Conservation (phyloP, 257 asterid genomes). For the Paraleonurus japonicus region DNA sequence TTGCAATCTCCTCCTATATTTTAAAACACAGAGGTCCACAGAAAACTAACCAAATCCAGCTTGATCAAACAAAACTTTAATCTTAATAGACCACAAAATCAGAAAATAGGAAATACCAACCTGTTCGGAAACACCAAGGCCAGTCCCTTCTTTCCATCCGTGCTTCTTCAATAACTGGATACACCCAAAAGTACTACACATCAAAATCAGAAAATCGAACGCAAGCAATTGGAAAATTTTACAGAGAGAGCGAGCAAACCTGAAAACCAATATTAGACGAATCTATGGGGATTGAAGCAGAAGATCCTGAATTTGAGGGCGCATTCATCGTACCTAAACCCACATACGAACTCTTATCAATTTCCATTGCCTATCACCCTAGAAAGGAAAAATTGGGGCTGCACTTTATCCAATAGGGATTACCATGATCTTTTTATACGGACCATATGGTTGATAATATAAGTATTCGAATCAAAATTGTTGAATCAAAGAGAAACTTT, state of each 20-base stretch:
- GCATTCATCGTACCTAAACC: slow-evolving; percentile 33
- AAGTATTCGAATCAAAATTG: background rate
- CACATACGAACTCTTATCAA: slow-evolving; percentile 33
- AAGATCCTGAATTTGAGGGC: slow-evolving; percentile 22
- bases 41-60: background rate
- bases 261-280: slow-evolving; percentile 57
- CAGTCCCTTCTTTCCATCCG: slow-evolving; percentile 93
- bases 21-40: background rate
- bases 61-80: background rate
- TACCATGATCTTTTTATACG: background rate
- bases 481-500: background rate
- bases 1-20: background rate
- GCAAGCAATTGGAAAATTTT: background rate
- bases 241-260: slow-evolving; percentile 24
- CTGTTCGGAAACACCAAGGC: slow-evolving; percentile 82
- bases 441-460: background rate
- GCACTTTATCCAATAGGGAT: background rate
- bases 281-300: slow-evolving; percentile 46
- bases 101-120: slow-evolving; percentile 26
- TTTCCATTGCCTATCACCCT: slow-evolving; percentile 19
- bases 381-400: background rate
- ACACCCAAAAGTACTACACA: background rate
- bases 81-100: background rate
- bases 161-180: slow-evolving; percentile 82
- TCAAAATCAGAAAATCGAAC: background rate